phyloP scores from a whole-genome alignment of 2,329 filamentous ascomycete species.

The Phialemonium atrogriseum region DNA sequence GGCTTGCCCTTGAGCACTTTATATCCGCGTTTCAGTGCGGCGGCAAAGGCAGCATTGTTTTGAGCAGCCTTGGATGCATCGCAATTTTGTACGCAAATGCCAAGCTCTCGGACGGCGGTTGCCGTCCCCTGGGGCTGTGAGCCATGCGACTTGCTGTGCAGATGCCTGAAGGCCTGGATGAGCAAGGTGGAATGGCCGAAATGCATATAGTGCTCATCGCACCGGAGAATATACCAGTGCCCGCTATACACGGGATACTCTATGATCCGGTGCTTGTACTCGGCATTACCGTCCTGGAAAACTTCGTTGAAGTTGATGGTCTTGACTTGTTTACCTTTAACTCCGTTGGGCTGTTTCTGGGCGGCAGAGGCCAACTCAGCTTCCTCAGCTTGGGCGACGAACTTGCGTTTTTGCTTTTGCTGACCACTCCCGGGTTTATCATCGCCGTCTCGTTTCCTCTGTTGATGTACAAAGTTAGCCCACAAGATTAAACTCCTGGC shows the following conservation, averaged over 20 bases:
- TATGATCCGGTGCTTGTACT: constrained; percentile 24
- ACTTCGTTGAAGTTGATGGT: constrained; percentile 27
- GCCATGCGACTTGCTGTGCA: constrained; percentile 22
- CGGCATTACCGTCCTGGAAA: constrained; percentile 21
- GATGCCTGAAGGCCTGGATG: constrained; percentile 28
- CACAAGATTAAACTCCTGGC: no score
- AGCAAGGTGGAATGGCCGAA: constrained; percentile 26
- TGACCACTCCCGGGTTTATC: no score
- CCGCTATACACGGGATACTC: constrained; percentile 23
- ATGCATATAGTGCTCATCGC: constrained; percentile 27
- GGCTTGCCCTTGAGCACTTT: no score
- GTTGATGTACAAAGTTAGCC: no score
- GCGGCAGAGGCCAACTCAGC: no score
- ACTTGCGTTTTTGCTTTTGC: no score
- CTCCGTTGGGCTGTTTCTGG: no score
- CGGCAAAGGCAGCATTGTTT: constrained; percentile 24
- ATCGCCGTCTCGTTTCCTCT: no score
- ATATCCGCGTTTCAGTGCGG: constrained; percentile 22
- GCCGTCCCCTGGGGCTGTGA: constrained; percentile 18
- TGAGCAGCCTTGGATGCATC: constrained; percentile 14
- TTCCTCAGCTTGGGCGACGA: no score
- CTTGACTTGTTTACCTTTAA: no score
- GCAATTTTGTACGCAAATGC: constrained; percentile 25
- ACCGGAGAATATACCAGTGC: constrained; percentile 29
- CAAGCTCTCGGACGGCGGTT: constrained; percentile 22